phyloP scores from a whole-genome alignment of 495 filamentous ascomycete genomes.

The Physcia stellaris region DNA sequence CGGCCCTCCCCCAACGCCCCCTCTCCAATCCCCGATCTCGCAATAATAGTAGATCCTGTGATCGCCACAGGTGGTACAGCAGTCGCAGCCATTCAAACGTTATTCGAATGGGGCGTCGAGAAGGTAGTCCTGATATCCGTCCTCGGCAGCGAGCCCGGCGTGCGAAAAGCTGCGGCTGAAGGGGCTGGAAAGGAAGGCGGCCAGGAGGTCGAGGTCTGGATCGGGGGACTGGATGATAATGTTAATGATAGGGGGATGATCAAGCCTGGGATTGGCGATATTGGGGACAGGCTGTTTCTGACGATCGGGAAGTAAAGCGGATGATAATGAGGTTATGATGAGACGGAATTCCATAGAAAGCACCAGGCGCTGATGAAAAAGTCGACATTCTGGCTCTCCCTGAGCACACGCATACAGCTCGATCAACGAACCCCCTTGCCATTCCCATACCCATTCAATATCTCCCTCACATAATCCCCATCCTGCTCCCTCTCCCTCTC shows the following conservation, averaged over 20 bases:
- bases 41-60: constrained; percentile 79
- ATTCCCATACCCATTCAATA: too few relatives aligned
- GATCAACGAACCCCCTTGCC: too few relatives aligned
- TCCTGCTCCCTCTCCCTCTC: too few relatives aligned
- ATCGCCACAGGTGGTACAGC: constrained; percentile 89
- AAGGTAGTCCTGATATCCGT: constrained; percentile 68
- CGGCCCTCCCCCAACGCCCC: constrained; percentile 22
- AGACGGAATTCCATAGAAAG: too few relatives aligned
- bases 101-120: constrained; percentile 81
- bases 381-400: too few relatives aligned
- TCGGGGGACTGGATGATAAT: constrained; percentile 63
- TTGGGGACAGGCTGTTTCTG: constrained; percentile 85
- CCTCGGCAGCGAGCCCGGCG: constrained; percentile 52
- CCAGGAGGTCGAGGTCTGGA: constrained; percentile 65
- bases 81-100: constrained; percentile 75
- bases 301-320: constrained; percentile 79
- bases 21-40: constrained; percentile 41
- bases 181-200: constrained; percentile 59
- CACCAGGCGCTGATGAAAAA: too few relatives aligned
- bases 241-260: constrained; percentile 75
- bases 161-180: constrained; percentile 53
- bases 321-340: too few relatives aligned
- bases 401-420: too few relatives aligned
- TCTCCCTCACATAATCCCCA: too few relatives aligned
- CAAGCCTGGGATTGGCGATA: constrained; percentile 78